Evolutionary conservation across 306 rosid species (phyloP).

Genomic region (Quercus glauca): DNA sequence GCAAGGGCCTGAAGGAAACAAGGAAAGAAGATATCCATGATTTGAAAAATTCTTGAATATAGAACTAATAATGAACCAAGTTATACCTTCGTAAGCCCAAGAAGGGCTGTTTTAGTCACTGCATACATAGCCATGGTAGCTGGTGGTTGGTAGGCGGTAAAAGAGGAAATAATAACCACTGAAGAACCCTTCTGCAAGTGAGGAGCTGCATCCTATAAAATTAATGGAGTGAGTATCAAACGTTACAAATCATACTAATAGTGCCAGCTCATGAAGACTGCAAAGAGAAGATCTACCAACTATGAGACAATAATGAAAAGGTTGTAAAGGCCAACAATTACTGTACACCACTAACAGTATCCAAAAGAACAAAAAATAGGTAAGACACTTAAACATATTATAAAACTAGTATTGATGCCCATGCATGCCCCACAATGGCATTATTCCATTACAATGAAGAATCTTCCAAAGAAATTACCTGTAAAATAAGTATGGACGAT

Average conservation of each 20-base stretch:
- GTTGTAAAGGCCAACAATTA: not conserved
- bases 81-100: conserved; percentile 85
- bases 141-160: conserved; percentile 70
- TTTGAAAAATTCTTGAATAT: conserved; percentile 7
- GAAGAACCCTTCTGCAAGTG: conserved; percentile 79
- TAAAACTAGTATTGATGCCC: not conserved
- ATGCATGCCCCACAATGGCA: not conserved
- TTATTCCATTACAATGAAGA: not conserved
- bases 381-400: not conserved
- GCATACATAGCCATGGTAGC: conserved; percentile 91
- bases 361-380: not conserved
- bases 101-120: conserved; percentile 94
- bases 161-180: conserved; percentile 80
- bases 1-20: conserved; percentile 72
- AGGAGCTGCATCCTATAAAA: conserved; percentile 68
- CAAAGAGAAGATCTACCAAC: not conserved
- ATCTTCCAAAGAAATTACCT: conserved; percentile 46
- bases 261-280: not conserved
- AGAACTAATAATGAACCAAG: not conserved
- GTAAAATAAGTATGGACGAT: conserved; percentile 77
- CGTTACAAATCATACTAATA: not conserved
- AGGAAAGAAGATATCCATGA: not conserved
- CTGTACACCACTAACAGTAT: not conserved
- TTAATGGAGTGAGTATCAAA: conserved; percentile 12
- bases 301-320: not conserved